These are phyloP conservation scores for Passalora sequoiae DNA, from an alignment of 2,329 filamentous ascomycete species.

Conservation along the genomic window DNA sequence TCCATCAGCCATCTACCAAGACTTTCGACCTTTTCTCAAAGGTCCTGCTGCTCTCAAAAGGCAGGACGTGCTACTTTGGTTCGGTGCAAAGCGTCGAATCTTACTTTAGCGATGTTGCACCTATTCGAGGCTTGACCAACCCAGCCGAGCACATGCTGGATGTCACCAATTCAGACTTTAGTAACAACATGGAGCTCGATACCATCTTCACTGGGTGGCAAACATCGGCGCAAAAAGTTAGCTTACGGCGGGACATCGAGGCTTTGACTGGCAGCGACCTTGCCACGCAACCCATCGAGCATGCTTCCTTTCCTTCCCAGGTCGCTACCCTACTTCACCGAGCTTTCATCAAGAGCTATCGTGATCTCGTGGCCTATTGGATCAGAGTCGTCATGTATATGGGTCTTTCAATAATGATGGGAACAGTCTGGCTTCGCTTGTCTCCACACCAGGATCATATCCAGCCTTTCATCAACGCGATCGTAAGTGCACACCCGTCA, in stretches of 20 bases:
- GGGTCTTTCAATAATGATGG: constrained; percentile 74
- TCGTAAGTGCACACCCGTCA: constrained; percentile 41
- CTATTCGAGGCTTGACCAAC: constrained; percentile 63
- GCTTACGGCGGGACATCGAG: constrained; percentile 14
- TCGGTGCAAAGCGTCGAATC: constrained; percentile 46
- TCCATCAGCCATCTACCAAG: constrained; percentile 74
- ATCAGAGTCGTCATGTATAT: constrained; percentile 76
- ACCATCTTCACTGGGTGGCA: constrained; percentile 51
- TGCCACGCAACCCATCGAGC: constrained; percentile 1
- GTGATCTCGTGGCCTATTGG: constrained; percentile 74
- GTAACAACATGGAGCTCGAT: constrained; percentile 43
- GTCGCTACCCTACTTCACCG: constrained; percentile 62
- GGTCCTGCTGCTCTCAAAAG: constrained; percentile 63
- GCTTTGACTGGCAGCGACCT: constrained; percentile 9
- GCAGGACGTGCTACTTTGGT: constrained; percentile 67
- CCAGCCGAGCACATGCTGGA: constrained; percentile 73
- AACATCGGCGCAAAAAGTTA: constrained; percentile 33
- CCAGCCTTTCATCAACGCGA: constrained; percentile 71
- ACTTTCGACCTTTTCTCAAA: constrained; percentile 75
- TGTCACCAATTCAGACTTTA: constrained; percentile 69
- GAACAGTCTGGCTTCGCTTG: constrained; percentile 77
- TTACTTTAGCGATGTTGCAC: constrained; percentile 58
- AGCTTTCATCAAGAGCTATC: constrained; percentile 73
- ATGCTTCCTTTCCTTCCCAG: constrained; percentile 13
- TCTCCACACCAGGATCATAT: constrained; percentile 63